Evolutionary conservation across 2,329 filamentous ascomycete species (phyloP), one percentile per base, ranked within the genome.

Genomic region (Colletotrichum aenigma): DNA sequence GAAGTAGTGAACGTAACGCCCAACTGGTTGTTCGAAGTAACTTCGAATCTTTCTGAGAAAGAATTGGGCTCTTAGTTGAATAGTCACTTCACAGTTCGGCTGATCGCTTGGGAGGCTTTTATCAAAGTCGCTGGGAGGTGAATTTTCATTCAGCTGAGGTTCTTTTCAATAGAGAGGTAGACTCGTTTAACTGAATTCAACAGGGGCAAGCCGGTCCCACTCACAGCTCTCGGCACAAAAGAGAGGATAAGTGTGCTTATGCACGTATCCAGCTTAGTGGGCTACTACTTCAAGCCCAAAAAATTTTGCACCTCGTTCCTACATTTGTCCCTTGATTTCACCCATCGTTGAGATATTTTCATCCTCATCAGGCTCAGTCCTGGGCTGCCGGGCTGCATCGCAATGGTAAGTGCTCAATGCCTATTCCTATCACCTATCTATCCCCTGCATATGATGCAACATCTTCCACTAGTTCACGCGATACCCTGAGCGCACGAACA

Each of bases 401-500:
- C 43, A 32, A 9, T 76, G 80, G 81, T 82, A 83, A 73, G 79
- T 78, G 9, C 34, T 48, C 75, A 43, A 56, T 60, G 7, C 15
- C 52, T 52, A 48, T 21, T 21, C 38, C 64, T 60, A 71, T 56
- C 24, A 71, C 76, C 68, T 61, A 71, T 76, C 68, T 62, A 68
- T 72, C 55, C 55, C 34, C 36, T 43, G 70, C 75, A 70, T 77
- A 85, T 91, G 90, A 92, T 91, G 90, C 85, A 82, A 78, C 83
- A 78, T 80, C 83, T 85, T 87, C 89, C 88, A 91, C 89, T 73
- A 86, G 89, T 91, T 92, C 89, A 83, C 89, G 91, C 88, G 89
- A 92, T 81, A 79, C 80, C 87, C 88, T 89, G 91, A 92, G 90
- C 91, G 89, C 82, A 83, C 81, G 88, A 91, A 92, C 88, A 88